Evolutionary conservation across 352 stramenopile species (phyloP).

Genomic region (Phytophthora nicotianae): DNA sequence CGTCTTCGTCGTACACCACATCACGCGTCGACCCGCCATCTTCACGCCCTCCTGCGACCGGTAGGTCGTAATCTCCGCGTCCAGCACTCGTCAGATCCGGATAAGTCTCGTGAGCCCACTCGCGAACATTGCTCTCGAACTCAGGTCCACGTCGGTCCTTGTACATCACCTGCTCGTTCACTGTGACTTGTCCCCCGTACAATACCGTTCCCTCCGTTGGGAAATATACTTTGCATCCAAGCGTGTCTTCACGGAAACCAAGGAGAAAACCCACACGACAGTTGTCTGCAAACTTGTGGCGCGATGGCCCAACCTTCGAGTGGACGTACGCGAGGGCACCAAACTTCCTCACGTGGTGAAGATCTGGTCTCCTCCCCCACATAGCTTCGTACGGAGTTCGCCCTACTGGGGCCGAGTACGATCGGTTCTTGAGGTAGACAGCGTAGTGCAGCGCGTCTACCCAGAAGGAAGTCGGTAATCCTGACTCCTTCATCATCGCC

Average conservation of each 20-base stretch:
- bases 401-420: not conserved
- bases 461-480: constrained; percentile 7
- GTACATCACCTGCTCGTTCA: constrained; percentile 2
- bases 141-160: constrained; percentile 1
- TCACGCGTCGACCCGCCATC: too few relatives aligned
- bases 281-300: constrained; percentile 6
- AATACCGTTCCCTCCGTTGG: not conserved
- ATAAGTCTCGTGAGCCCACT: not conserved
- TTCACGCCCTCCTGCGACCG: constrained; percentile 3
- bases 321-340: constrained; percentile 1
- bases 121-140: not conserved
- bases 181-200: not conserved
- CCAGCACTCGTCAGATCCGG: not conserved
- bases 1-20: not conserved
- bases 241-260: not conserved
- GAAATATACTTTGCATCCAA: constrained; percentile 11
- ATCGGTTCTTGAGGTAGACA: constrained; percentile 2
- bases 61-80: constrained; percentile 6
- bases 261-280: not conserved
- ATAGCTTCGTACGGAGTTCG: constrained; percentile 5
- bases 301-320: not conserved
- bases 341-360: constrained; percentile 5
- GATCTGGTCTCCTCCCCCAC: constrained; percentile 2
- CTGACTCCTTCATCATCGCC: constrained; percentile 5
- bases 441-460: constrained; percentile 4